These are phyloP conservation scores for Schwanniomyces occidentalis DNA, from an alignment of 805 yeast genomes.

Conservation along the genomic window DNA sequence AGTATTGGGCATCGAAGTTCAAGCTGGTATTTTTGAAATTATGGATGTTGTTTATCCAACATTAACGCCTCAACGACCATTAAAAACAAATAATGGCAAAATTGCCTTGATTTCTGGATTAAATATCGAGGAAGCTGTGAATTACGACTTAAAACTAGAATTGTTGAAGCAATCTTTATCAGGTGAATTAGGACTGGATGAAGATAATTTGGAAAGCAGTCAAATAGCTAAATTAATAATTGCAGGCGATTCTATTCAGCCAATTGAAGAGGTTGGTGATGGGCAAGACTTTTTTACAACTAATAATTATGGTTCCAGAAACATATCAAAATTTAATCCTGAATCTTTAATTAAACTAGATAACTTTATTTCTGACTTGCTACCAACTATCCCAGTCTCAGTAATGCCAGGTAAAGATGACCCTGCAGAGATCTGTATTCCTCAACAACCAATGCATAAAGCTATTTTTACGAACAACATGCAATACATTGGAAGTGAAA, in stretches of 20 bases:
- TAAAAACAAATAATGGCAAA: conserved; percentile 32
- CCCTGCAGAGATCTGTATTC: conserved; percentile 81
- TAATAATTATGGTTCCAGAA: conserved; percentile 52
- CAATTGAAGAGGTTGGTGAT: conserved; percentile 23
- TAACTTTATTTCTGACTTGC: conserved; percentile 53
- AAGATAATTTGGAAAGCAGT: conserved; percentile 21
- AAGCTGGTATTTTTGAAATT: conserved; percentile 80
- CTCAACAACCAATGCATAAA: conserved; percentile 87
- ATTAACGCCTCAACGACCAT: conserved; percentile 53
- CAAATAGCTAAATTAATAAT: conserved; percentile 56
- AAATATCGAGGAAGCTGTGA: conserved; percentile 47
- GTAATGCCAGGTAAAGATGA: conserved; percentile 85
- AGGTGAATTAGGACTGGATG: conserved; percentile 60
- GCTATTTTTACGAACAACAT: conserved; percentile 60
- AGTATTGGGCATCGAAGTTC: conserved; percentile 79
- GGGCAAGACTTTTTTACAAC: conserved; percentile 30
- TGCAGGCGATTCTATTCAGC: conserved; percentile 68
- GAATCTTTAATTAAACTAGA: conserved; percentile 59
- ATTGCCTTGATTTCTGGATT: conserved; percentile 81
- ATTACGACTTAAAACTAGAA: conserved; percentile 49
- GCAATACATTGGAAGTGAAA: conserved; percentile 39
- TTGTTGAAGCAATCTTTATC: conserved; percentile 66
- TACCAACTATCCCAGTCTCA: conserved; percentile 64
- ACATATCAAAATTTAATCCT: conserved; percentile 51
- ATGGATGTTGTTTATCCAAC: conserved; percentile 78